phyloP scores from a whole-genome alignment of 1,284 basidiomycete genomes.

The Golubevia sp. region DNA sequence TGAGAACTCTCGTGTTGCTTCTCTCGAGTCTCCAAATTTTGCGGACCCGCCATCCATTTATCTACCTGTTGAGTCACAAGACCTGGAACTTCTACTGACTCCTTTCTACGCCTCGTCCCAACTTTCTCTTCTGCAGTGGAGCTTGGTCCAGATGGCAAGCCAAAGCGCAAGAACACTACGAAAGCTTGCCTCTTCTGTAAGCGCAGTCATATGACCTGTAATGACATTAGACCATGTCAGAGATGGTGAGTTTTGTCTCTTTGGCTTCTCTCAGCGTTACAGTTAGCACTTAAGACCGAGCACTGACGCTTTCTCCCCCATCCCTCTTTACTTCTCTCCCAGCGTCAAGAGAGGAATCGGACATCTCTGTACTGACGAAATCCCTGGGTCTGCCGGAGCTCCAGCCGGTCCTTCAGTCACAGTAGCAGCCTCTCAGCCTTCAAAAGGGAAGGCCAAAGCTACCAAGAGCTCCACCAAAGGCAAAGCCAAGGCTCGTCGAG shows the following conservation, averaged over 20 bases:
- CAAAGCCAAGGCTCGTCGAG: not conserved
- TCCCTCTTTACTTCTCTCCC: not conserved
- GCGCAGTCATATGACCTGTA: constrained; percentile 76
- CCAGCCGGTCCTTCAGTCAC: constrained; percentile 10
- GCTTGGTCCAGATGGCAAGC: not conserved
- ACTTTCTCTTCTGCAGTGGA: not conserved
- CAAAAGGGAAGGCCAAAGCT: not conserved
- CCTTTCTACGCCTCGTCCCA: no score
- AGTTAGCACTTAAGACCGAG: constrained; percentile 7
- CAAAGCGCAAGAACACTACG: not conserved
- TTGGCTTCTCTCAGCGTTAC: not conserved
- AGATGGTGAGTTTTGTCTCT: constrained; percentile 72
- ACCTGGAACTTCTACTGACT: no score
- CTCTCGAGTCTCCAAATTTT: no score
- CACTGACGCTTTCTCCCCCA: constrained; percentile 11
- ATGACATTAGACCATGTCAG: constrained; percentile 80
- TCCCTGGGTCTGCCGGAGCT: constrained; percentile 52
- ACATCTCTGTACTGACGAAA: constrained; percentile 84
- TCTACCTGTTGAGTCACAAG: no score
- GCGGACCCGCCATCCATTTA: no score
- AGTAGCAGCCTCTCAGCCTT: constrained; percentile 2
- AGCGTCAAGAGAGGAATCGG: constrained; percentile 91
- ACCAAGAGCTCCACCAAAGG: not conserved
- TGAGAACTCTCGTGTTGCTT: no score
- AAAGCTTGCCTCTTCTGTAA: constrained; percentile 1